Conservation (phyloP, 2,329 filamentous ascomycete species). For the Aspergillus spinulosporus region DNA sequence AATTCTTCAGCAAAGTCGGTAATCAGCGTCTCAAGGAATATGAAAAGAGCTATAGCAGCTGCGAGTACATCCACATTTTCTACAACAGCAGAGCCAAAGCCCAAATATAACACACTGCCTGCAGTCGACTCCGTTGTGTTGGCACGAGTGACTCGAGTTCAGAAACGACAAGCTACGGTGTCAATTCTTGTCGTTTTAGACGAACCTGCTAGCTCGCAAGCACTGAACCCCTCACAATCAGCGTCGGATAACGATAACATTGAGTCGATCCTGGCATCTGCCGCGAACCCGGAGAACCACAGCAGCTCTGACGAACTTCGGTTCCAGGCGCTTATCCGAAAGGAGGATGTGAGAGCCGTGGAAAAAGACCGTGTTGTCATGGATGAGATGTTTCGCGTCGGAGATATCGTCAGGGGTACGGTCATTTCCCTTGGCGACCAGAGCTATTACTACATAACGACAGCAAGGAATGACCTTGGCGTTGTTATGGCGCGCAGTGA, state of each 20-base stretch:
- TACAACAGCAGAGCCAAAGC: constrained; percentile 25
- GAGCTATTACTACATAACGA: constrained; percentile 91
- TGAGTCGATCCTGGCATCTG: constrained; percentile 38
- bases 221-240: constrained; percentile 24
- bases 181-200: constrained; percentile 81
- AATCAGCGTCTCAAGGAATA: constrained; percentile 36
- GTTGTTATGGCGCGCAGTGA: constrained; percentile 93
- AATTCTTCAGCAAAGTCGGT: constrained; percentile 39
- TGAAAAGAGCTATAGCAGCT: not conserved
- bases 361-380: constrained; percentile 95
- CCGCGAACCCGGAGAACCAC: constrained; percentile 43
- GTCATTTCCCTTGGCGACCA: constrained; percentile 94
- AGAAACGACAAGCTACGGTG: constrained; percentile 79
- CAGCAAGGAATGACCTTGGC: constrained; percentile 84
- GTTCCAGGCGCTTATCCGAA: constrained; percentile 80
- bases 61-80: constrained; percentile 17
- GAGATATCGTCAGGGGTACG: constrained; percentile 83
- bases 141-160: constrained; percentile 80
- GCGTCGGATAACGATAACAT: constrained; percentile 41
- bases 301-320: constrained; percentile 61
- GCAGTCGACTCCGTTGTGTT: constrained; percentile 79
- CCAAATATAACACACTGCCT: constrained; percentile 72
- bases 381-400: constrained; percentile 85
- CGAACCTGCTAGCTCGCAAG: constrained; percentile 24
- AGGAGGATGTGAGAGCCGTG: constrained; percentile 89